Evolutionary conservation across 345 rosid species (phyloP), one percentile per base, ranked within the genome.

Genomic region (Turnera subulata): DNA sequence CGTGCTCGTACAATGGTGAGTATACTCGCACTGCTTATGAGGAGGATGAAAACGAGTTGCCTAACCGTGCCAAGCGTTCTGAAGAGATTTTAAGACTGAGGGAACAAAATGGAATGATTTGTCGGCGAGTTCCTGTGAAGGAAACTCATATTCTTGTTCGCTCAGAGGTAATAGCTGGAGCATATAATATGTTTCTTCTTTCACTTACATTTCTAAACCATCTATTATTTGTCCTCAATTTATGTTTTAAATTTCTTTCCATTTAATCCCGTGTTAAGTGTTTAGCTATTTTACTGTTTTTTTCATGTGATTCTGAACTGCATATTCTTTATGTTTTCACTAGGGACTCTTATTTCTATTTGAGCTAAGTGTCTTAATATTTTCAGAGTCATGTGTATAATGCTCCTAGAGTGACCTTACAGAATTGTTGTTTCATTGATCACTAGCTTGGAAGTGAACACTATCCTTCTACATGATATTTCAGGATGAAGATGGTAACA

Each of bases 401-500:
- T 46, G 49, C 62, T 50, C n/a, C n/a, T n/a, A n/a, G 38, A 35
- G 22, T 4, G n/a, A 19, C 43, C 35, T 40, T 65, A 39, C 25
- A 50, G 20, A 33, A 7, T 43, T n/a, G 17, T 51, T 46, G 38
- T 49, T 60, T 49, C 50, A 14, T 26, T 64, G 22, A 22, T 44
- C 17, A 12, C 35, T 33, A 24, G 11, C 46, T 24, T 6, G 59
- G 45, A 39, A 20, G n/a, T 39, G 19, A 17, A 47, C 8, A 10
- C 1, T 20, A 2, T 59, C 50, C 50, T 4, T 42, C 22, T 58
- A 29, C 48, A 16, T 70, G 55, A 43, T 43, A 72, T 69, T 74
- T 46, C 74, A 94, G 99, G 96, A 94, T 82, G 96, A 94, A 62
- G 61, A 87, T 68, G 99, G 99, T 62, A 82, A 77, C 59, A 93